Conservation (phyloP, 208 protist genomes). For the Acanthamoeba lenticulata region DNA sequence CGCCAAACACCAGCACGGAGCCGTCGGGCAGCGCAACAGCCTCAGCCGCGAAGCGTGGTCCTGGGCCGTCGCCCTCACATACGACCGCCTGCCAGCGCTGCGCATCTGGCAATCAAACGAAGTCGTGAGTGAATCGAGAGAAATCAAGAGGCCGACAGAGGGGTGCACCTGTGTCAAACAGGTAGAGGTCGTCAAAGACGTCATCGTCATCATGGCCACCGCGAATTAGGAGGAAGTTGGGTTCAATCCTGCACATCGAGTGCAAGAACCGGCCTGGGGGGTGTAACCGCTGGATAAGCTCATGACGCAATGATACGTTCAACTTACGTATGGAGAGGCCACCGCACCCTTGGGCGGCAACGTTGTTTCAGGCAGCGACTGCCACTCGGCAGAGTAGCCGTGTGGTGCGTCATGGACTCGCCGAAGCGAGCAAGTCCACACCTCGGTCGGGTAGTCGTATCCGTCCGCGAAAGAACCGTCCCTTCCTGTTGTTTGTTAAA, state of each 20-base stretch:
- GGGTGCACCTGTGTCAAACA: background rate
- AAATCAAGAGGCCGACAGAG: no score
- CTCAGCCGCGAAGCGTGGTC: background rate
- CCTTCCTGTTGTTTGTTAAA: background rate
- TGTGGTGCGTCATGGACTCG: background rate
- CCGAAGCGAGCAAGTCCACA: background rate
- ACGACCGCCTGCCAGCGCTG: background rate
- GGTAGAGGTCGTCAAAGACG: background rate
- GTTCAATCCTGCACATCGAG: background rate
- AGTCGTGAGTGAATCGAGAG: no score
- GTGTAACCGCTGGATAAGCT: background rate
- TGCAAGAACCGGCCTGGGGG: background rate
- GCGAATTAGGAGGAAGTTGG: background rate
- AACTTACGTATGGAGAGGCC: background rate
- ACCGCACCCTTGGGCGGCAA: background rate
- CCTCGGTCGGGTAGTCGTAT: background rate
- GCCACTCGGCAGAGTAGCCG: background rate
- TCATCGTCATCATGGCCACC: conserved; percentile 1
- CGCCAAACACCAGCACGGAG: background rate
- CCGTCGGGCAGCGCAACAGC: background rate
- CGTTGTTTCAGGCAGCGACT: background rate
- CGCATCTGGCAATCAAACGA: background rate
- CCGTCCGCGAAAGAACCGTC: background rate
- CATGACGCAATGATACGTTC: background rate
- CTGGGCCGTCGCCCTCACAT: background rate